Evolutionary conservation across 2,329 filamentous ascomycete species (phyloP).

Genomic region (Coniochaeta hoffmannii): DNA sequence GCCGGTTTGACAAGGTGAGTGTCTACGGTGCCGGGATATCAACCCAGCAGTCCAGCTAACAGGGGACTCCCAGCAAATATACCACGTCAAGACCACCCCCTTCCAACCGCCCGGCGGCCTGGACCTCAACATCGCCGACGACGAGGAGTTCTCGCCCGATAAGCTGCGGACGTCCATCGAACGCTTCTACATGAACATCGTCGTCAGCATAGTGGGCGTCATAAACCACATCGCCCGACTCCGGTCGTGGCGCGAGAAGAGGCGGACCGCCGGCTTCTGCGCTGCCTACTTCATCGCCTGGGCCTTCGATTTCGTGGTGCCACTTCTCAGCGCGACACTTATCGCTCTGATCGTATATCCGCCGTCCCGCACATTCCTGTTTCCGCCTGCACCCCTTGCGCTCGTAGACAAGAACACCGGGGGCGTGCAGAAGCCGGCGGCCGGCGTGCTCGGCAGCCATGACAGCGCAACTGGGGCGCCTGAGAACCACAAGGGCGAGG

Average conservation of each 20-base stretch:
- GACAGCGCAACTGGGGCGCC: slow-evolving; percentile 75
- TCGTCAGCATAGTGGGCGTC: slow-evolving; percentile 56
- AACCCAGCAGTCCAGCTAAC: slow-evolving; percentile 8
- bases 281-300: slow-evolving; percentile 54
- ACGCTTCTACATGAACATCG: slow-evolving; percentile 72
- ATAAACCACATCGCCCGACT: slow-evolving; percentile 70
- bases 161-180: slow-evolving; percentile 74
- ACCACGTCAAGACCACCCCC: slow-evolving; percentile 60
- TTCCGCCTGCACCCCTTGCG: slow-evolving; percentile 70
- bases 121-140: slow-evolving; percentile 73
- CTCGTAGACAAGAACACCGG: slow-evolving; percentile 64
- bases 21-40: too few relatives aligned
- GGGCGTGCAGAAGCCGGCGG: slow-evolving; percentile 67
- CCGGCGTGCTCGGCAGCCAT: slow-evolving; percentile 67
- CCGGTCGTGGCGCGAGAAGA: slow-evolving; percentile 70
- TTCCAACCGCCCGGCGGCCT: slow-evolving; percentile 56
- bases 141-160: slow-evolving; percentile 79
- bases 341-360: slow-evolving; percentile 62
- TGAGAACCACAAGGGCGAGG: slow-evolving; percentile 76
- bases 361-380: slow-evolving; percentile 53
- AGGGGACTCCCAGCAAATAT: slow-evolving; percentile 38
- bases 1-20: slow-evolving; percentile 66
- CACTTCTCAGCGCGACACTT: slow-evolving; percentile 48
- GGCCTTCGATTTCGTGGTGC: slow-evolving; percentile 63
- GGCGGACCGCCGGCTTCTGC: slow-evolving; percentile 58